Evolutionary conservation across 192 early-diverging fungal genomes (phyloP).

Genomic region (Phycomyces nitens): DNA sequence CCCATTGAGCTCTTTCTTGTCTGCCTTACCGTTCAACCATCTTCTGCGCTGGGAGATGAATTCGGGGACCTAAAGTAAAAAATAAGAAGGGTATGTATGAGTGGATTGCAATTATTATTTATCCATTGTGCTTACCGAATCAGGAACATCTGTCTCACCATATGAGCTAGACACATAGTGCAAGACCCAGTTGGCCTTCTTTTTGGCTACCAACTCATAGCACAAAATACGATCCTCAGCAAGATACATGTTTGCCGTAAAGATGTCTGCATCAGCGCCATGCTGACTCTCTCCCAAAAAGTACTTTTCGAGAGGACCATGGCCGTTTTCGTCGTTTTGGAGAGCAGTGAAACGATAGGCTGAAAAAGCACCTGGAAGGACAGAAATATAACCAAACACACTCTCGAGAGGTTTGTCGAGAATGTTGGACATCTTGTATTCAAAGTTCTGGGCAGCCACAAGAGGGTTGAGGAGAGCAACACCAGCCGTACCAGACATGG

Average conservation of each 20-base stretch:
- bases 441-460: slow-evolving; percentile 81
- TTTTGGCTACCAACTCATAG: slow-evolving; percentile 75
- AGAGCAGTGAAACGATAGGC: slow-evolving; percentile 75
- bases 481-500: slow-evolving; percentile 48
- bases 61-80: slow-evolving; percentile 50
- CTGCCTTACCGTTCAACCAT: slow-evolving; percentile 67
- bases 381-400: slow-evolving; percentile 81
- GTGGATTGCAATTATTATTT: too few species aligned
- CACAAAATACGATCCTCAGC: slow-evolving; percentile 76
- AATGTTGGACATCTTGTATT: slow-evolving; percentile 78
- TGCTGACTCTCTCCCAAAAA: slow-evolving; percentile 74
- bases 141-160: slow-evolving; percentile 80
- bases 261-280: slow-evolving; percentile 56
- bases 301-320: slow-evolving; percentile 68
- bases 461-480: slow-evolving; percentile 64
- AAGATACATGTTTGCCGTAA: slow-evolving; percentile 67
- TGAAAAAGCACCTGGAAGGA: slow-evolving; percentile 80
- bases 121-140: slow-evolving; percentile 19
- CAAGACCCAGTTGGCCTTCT: slow-evolving; percentile 60
- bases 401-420: slow-evolving; percentile 78
- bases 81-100: too few species aligned
- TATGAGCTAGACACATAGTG: slow-evolving; percentile 69
- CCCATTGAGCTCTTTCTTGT: background rate
- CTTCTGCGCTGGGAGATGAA: slow-evolving; percentile 78
- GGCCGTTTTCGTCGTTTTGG: slow-evolving; percentile 49